Base-by-base conservation (phyloP, 2,329 filamentous ascomycete genomes). In the Trichothecium roseum region DNA sequence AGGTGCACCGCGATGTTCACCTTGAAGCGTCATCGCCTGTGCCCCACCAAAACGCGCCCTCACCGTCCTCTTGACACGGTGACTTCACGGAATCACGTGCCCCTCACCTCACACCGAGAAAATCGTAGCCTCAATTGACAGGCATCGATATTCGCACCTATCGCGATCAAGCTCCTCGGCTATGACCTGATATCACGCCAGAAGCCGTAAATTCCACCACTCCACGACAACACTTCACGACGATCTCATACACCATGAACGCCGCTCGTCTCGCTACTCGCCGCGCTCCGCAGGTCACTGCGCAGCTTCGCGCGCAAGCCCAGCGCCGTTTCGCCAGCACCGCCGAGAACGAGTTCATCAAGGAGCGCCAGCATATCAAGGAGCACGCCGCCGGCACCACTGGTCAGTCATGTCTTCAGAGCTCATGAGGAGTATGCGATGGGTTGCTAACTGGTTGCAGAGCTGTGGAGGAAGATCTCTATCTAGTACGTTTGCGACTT, bases 401-500 rank as follows among this genome's bases (percentile, higher is more conserved):
- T 63, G 81, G 88, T 95, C 20, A 24, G 20, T 24, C n/a, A n/a
- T n/a, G n/a, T n/a, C n/a, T n/a, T n/a, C n/a, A n/a, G n/a, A n/a
- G n/a, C n/a, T 24, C 20, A 24, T 24, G 20, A 58, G 44, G 35
- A 35, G 18, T 16, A 18, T 10, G 20, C 30, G 28, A 20, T 28
- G 18, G 24, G 30, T 41, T 42, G 42, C 59, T 68, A 48, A 66
- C 55, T 13, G 35, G 45, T 37, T 40, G 37, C 56, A 94, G 89
- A 86, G 54, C 78, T 94, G 54, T 98, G 91, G 91, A 80, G 77
- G 64, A 96, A 93, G 74, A 81, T 96, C 53, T 91, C 86, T 46
- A 72, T 95, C 71, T 96, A 85, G 88, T 95, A 85, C 66, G 84
- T 68, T 47, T 37, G 45, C 46, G 37, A 39, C 34, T 16, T 32